A percentile compares a stretch with the other conserved stretches of the same genome.
Evolutionary conservation across 192 early-diverging fungal species (phyloP).

Genomic region (Coemansia sp.): DNA sequence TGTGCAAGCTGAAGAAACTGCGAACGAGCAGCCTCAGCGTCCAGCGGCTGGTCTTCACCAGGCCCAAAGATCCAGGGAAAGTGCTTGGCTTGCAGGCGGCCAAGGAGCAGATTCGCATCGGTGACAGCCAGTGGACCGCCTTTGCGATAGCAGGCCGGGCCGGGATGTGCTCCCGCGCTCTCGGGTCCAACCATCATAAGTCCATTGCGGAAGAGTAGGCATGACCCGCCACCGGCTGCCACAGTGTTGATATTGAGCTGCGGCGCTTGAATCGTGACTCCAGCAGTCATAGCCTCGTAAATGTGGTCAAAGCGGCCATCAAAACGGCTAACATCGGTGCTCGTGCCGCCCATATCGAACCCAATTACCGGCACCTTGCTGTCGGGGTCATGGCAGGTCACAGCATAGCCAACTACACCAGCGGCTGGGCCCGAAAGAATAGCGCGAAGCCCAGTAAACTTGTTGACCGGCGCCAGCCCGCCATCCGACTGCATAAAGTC

Average conservation of each 20-base stretch:
- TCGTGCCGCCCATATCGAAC: constrained; percentile 96
- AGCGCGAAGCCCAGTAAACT: constrained; percentile 83
- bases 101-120: constrained; percentile 91
- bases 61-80: constrained; percentile 96
- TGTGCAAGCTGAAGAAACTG: constrained; percentile 67
- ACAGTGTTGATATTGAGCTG: constrained; percentile 96
- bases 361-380: constrained; percentile 73
- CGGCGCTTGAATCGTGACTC: constrained; percentile 91
- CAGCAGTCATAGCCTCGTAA: constrained; percentile 90
- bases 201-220: constrained; percentile 88
- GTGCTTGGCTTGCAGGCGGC: constrained; percentile 76
- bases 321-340: constrained; percentile 91
- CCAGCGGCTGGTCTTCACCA: constrained; percentile 77
- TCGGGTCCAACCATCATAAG: constrained; percentile 92
- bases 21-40: constrained; percentile 58
- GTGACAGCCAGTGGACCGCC: constrained; percentile 92
- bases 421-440: constrained; percentile 95
- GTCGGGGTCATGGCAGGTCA: constrained; percentile 51
- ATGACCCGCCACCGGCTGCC: constrained; percentile 94
- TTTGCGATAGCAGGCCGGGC: constrained; percentile 92
- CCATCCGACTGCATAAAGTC: constrained; percentile 99
- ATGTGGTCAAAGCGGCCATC: constrained; percentile 88
- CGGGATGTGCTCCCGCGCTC: constrained; percentile 91
- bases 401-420: constrained; percentile 86
- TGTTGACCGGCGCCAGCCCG: constrained; percentile 81